These are phyloP conservation scores for Colletotrichum sp. DNA, from an alignment of 2,329 filamentous ascomycete species.

Conservation along the genomic window DNA sequence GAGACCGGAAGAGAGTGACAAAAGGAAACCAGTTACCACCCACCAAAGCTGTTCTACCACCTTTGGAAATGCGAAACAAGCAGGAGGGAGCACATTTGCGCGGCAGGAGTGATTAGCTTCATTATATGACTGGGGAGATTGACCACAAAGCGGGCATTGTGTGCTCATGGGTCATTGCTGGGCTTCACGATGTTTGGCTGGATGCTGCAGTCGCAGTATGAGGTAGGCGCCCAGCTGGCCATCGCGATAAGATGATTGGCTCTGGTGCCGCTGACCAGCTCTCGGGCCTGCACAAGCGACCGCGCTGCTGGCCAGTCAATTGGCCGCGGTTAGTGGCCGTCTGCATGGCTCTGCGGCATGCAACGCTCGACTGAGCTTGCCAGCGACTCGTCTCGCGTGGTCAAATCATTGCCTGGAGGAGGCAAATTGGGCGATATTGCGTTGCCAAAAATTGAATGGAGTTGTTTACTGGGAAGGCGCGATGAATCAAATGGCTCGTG, in stretches of 20 bases:
- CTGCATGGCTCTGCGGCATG: background rate
- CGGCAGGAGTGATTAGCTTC: constrained; percentile 15
- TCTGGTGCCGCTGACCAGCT: constrained; percentile 20
- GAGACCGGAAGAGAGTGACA: background rate
- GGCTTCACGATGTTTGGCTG: constrained; percentile 22
- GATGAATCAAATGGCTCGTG: background rate
- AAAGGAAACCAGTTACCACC: constrained; percentile 11
- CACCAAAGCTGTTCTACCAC: constrained; percentile 4
- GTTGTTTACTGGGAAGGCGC: background rate
- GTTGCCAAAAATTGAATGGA: background rate
- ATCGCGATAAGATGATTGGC: constrained; percentile 15
- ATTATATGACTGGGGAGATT: constrained; percentile 18
- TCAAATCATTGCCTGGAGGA: background rate
- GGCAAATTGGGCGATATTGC: background rate
- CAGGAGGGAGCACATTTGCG: constrained; percentile 1
- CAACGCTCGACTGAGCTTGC: background rate
- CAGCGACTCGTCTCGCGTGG: background rate
- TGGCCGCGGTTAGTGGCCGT: constrained; percentile 7
- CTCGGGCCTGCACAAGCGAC: constrained; percentile 15
- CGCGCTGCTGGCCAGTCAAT: constrained; percentile 17
- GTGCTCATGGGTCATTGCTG: constrained; percentile 10
- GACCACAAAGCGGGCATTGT: background rate
- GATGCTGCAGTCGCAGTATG: constrained; percentile 21
- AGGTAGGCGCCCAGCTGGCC: constrained; percentile 21
- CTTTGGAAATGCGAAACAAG: constrained; percentile 13